Evolutionary conservation across 129 eudicot species (phyloP).

Genomic region (Cynara cardunculus): DNA sequence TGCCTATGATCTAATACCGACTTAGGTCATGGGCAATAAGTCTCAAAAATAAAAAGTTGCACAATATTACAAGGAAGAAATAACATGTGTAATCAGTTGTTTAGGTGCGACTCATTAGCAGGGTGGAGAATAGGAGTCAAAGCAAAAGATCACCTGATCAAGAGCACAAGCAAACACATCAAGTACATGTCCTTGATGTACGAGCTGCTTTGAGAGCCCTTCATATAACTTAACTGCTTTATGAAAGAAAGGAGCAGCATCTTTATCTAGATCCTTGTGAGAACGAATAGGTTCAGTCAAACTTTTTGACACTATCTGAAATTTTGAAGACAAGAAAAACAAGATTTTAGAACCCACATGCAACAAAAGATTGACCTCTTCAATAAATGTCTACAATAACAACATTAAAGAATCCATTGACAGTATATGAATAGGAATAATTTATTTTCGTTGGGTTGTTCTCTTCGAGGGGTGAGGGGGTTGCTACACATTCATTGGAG

Average conservation of each 20-base stretch:
- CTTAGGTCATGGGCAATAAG: neutral
- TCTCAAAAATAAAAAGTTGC: neutral
- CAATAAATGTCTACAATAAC: neutral
- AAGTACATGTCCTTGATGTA: slow-evolving; percentile 95
- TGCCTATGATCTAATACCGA: neutral
- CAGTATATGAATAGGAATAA: neutral
- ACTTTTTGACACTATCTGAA: slow-evolving; percentile 80
- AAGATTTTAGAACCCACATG: slow-evolving; percentile 11
- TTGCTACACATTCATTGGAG: neutral
- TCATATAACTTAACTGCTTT: slow-evolving; percentile 95
- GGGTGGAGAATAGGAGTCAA: slow-evolving; percentile 1
- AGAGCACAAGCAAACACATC: slow-evolving; percentile 97
- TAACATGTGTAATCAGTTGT: neutral
- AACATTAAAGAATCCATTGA: neutral
- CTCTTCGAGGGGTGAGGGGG: too few species aligned
- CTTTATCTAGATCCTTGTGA: slow-evolving; percentile 97
- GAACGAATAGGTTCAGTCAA: slow-evolving; percentile 96
- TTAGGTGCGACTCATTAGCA: neutral
- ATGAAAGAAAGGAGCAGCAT: slow-evolving; percentile 75
- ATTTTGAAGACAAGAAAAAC: neutral
- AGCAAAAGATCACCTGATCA: slow-evolving; percentile 67
- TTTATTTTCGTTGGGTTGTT: neutral
- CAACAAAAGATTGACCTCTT: neutral
- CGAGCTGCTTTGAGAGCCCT: slow-evolving; percentile 87
- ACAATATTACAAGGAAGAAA: neutral